A percentile compares a stretch with the other conserved stretches of the same genome.
phyloP scores from a whole-genome alignment of 768 basidiomycete species.

The Trametes coccinea region DNA sequence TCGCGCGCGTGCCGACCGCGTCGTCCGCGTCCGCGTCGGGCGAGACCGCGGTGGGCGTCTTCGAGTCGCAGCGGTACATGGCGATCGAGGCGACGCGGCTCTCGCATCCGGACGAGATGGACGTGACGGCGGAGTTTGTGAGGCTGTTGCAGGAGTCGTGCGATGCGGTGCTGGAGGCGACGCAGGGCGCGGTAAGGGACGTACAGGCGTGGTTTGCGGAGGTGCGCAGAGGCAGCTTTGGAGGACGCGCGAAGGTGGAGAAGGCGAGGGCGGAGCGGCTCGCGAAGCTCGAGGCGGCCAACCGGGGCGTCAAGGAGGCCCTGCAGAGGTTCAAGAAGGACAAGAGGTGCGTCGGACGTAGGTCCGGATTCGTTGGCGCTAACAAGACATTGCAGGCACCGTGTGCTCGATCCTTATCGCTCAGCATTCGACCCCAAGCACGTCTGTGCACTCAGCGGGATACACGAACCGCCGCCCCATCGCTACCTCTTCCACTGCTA shows the following conservation, averaged over 20 bases:
- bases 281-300: conserved; percentile 39
- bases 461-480: conserved; percentile 56
- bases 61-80: conserved; percentile 70
- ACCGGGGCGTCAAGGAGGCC: conserved; percentile 36
- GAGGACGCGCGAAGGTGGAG: conserved; percentile 33
- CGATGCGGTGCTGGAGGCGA: conserved; percentile 49
- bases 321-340: conserved; percentile 51
- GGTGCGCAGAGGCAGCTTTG: conserved; percentile 41
- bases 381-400: conserved; percentile 34
- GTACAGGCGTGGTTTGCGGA: conserved; percentile 52
- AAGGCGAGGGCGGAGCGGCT: conserved; percentile 37
- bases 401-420: conserved; percentile 63
- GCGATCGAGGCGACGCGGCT: conserved; percentile 61
- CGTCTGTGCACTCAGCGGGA: conserved; percentile 29
- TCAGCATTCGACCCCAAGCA: conserved; percentile 44
- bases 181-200: conserved; percentile 41
- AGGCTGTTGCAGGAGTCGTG: conserved; percentile 53
- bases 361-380: neutral
- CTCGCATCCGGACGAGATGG: conserved; percentile 47
- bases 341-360: conserved; percentile 43
- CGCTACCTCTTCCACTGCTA: conserved; percentile 74
- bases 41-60: conserved; percentile 68
- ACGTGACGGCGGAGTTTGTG: conserved; percentile 44
- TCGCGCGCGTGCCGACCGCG: conserved; percentile 12
- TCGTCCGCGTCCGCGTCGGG: neutral